Evolutionary conservation across 352 stramenopile species (phyloP), one percentile per base, ranked within the genome.

Genomic region (Globisporangium iwayamae): DNA sequence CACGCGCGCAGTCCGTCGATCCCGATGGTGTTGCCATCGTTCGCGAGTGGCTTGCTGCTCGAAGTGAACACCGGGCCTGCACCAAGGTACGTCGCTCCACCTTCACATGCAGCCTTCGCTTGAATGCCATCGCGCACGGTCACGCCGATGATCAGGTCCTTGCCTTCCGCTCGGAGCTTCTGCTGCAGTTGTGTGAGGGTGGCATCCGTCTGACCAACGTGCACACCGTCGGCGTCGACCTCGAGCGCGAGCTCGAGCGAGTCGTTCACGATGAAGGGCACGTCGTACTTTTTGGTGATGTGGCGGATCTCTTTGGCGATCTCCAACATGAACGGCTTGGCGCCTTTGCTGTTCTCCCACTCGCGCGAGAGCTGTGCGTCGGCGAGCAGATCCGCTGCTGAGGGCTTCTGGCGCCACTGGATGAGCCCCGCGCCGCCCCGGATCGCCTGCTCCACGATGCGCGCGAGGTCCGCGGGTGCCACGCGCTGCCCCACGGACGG

Each of bases 191-290:
- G 34, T 39, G 41, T 52, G 36, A 78, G 46, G 5, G 65, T 60
- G 3, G 64, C 41, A 47, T 88, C 79, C 10, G 70, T 71, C 60
- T 88, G 79, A 0, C 79, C 79, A n/a, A 88, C 69, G 51, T 88
- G 79, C 13, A 83, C 71, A 1, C 79, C 79, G 41, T 88, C 79
- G 0, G 79, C 79, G 13, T 71, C 66, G 9, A 86, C 68, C 61
- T 71, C 53, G 22, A 86, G 66, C 8, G 79, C 79, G 30, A 83
- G 68, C 5, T 73, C 66, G 2, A 85, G 45, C 45, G 78, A 83
- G 61, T 88, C 79, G 56, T 86, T 88, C 39, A 88, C 74, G 47
- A 88, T 78, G 20, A 88, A 70, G 20, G 76, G 75, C 8, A 85
- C 73, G 11, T 71, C 43, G 50, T 82, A 57, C 50, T 71, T 59